A percentile compares a stretch with the other conserved stretches of the same genome.
Conservation (phyloP, 2,329 filamentous ascomycete genomes). For the Cordyceps cateniannulata region DNA sequence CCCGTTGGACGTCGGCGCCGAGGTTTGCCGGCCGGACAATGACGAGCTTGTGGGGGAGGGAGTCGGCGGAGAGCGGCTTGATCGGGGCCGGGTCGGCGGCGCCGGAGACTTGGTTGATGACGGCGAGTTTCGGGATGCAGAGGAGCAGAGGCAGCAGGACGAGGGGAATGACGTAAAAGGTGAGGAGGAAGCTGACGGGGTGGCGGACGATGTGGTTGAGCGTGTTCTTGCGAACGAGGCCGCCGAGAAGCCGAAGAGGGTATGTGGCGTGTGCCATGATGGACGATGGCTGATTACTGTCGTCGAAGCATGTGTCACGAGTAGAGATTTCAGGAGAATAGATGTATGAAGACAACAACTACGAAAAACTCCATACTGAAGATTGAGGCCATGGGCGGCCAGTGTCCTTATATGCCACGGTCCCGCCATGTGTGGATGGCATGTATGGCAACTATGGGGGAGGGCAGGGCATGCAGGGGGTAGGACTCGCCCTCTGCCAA, state of each 20-base stretch:
- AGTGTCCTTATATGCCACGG: background rate
- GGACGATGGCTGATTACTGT: background rate
- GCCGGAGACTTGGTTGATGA: constrained; percentile 15
- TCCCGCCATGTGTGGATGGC: background rate
- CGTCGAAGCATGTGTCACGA: background rate
- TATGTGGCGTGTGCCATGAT: background rate
- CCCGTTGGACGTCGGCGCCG: constrained; percentile 20
- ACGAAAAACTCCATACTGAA: background rate
- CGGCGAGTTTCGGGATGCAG: constrained; percentile 21
- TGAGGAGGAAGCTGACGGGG: constrained; percentile 20
- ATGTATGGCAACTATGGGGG: background rate
- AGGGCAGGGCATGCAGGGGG: background rate
- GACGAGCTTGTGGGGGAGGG: constrained; percentile 20
- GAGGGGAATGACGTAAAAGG: constrained; percentile 22
- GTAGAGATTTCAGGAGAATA: background rate
- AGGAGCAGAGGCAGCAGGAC: constrained; percentile 23
- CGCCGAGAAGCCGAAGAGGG: constrained; percentile 10
- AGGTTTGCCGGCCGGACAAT: constrained; percentile 19
- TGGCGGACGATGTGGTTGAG: constrained; percentile 18
- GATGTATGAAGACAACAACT: background rate
- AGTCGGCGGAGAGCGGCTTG: constrained; percentile 16
- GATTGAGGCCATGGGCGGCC: background rate
- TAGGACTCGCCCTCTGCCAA: background rate
- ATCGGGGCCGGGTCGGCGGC: constrained; percentile 18
- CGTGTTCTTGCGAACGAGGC: constrained; percentile 20